Evolutionary conservation across 148 eudicot species (phyloP), one percentile per base, ranked within the genome.

Genomic region (Pharnaceum exiguum): DNA sequence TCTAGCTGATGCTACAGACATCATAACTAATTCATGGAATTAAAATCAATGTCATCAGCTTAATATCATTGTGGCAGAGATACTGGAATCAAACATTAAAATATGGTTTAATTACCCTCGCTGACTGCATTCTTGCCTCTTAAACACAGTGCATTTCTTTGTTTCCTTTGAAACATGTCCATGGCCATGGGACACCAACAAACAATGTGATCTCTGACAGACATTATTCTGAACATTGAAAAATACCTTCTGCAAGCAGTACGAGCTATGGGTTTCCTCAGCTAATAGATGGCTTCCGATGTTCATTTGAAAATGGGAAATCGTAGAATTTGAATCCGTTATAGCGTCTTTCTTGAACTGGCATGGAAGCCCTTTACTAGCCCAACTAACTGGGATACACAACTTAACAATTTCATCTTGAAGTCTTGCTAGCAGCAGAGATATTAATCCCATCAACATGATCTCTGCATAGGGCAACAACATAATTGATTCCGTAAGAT

Each of bases 401-500:
- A 60, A 5, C 9, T 21, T 61, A 10, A 60, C 67, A 28, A 61
- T 69, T 11, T 35, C 67, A 38, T 69, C 73, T 61, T 69, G 73
- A 11, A 61, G 36, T 29, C 61, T 55, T 10, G 67, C 73, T 35
- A 69, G 49, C 29, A 69, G 56, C 57, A 69, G 39, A 7, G 73
- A 69, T n/a, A 69, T 55, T 56, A 69, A 55, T 25, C 73, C 73
- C 73, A 69, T 61, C 45, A 69, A 45, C 73, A 69, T 46, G 36
- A 69, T 33, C 57, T 69, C 73, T 69, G 67, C 57, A 32, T 30
- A 3, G 0, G 42, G 37, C 4, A 12, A 24, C 18, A 36, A 48
- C 9, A 10, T 29, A 21, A 13, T 18, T 16, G 1, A 37, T 33
- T 42, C 19, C 6, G 0, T 33, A 21, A 31, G 29, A 51, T 21